A percentile compares a stretch with the other conserved stretches of the same genome.
Evolutionary conservation across 2,329 filamentous ascomycete species (phyloP).

Genomic region (Fusarium aywerte): DNA sequence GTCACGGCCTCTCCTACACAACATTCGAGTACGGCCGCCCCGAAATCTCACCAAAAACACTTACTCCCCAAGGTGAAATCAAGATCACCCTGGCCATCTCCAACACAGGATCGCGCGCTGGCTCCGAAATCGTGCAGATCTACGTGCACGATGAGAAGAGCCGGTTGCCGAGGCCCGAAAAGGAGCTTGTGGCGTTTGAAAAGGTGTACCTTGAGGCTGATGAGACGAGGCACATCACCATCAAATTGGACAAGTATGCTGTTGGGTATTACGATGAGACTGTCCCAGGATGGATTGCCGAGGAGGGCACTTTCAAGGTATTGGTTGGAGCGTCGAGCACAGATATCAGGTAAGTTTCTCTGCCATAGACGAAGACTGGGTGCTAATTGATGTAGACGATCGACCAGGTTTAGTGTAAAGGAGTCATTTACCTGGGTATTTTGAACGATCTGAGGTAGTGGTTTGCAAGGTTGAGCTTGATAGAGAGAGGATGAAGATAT

Average conservation of each 20-base stretch:
- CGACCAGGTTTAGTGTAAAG: slow-evolving; percentile 66
- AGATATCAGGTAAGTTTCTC: slow-evolving; percentile 68
- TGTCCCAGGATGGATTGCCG: slow-evolving; percentile 70
- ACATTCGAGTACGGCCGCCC: slow-evolving; percentile 72
- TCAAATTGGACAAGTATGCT: slow-evolving; percentile 61
- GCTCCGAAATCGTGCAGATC: slow-evolving; percentile 73
- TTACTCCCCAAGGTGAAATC: slow-evolving; percentile 54
- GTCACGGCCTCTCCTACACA: slow-evolving; percentile 79
- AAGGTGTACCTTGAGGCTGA: slow-evolving; percentile 70
- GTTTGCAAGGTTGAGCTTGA: not conserved
- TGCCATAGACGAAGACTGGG: accelerated
- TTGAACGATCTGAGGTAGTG: slow-evolving; percentile 46
- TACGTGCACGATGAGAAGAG: slow-evolving; percentile 74
- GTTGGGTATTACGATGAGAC: slow-evolving; percentile 72
- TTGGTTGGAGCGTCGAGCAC: slow-evolving; percentile 69
- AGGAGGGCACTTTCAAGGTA: slow-evolving; percentile 70
- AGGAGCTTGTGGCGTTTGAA: slow-evolving; percentile 76
- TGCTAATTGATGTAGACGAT: slow-evolving; percentile 54
- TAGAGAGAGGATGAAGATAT: not conserved
- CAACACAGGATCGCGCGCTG: slow-evolving; percentile 66
- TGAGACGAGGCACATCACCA: slow-evolving; percentile 62
- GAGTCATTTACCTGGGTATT: slow-evolving; percentile 75
- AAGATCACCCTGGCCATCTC: slow-evolving; percentile 61
- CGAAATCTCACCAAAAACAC: slow-evolving; percentile 57
- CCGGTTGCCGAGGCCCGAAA: slow-evolving; percentile 71